Base-by-base conservation (phyloP, 169 alveolate genomes). In the Cryptosporidium andersoni region DNA sequence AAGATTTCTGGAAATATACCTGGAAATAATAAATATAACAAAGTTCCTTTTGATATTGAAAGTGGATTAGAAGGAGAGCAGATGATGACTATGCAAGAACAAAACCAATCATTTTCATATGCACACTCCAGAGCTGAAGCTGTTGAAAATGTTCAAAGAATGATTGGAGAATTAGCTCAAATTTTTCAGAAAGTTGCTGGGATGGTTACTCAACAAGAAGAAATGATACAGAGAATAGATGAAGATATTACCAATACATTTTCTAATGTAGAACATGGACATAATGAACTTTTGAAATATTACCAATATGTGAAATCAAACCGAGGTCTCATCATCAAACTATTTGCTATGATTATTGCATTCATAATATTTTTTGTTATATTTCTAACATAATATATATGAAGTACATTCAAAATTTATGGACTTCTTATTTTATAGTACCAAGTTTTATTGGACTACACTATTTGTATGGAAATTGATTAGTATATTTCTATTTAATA, bases 121-220 rank as follows among this genome's bases (percentile, higher is more conserved):
- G 67, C 85, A 25, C 39, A 68, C 55, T 74, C 85, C 8, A 74
- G 85, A 42, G 85, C 85, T 1, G 85, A 89, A 88, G 92, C 92
- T n/a, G 89, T 89, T 5, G 92, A 89, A 25, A 89, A 89, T 49
- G 90, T 89, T 14, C 92, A 89, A 80, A 56, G 90, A 42, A 85
- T 82, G 52, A 89, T 89, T 45, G 90, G 89, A 5, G 92, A 89
- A 65, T 56, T 80, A 37, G 92, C 90, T 51, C 88, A 67, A 48
- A 82, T 89, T 1, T 89, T 89, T 56, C 92, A 89, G 34, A 64
- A 89, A 51, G 92, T 89, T 48, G 92, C 92, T 6, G 67, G 88
- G 49, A 81, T 89, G 89, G 88, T 89, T 16, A 47, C 90, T 6
- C 89, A 82, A 37, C 92, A 89, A 65, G 92, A 82, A 51, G 92